Base-by-base conservation (phyloP, 169 alveolate species). In the Besnoitia besnoiti region DNA sequence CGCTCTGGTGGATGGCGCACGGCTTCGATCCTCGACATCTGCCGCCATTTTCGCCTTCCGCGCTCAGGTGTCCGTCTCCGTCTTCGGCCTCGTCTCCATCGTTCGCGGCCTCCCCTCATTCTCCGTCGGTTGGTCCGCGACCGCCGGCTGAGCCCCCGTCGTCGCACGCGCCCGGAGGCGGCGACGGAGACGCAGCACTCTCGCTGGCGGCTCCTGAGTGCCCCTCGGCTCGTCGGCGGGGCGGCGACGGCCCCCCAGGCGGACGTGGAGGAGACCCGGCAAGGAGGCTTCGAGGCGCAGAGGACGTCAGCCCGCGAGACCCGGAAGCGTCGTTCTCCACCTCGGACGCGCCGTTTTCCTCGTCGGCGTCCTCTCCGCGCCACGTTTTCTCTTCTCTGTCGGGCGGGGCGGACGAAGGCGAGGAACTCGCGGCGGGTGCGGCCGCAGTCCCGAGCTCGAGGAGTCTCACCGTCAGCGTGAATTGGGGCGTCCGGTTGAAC, bases 401-500 rank as follows among this genome's bases (percentile, higher is more conserved):
- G 12, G 8, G 46, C 14, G 82, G n/a, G 44, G 24, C n/a, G 67
- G 24, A 24, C 14, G 67, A 24, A 51, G 24, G 67, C 14, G 27
- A 37, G 46, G n/a, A 8, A 21, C 47, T 73, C 47, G 46, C 3
- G 44, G 46, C 47, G n/a, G 46, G 82, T n/a, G 46, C 39, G 82
- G n/a, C 47, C 27, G 82, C 14, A 42, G 82, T 73, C 16, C 46
- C 46, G 44, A 37, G 82, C 14, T 35, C 67, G 37, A 55, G 90
- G 21, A 61, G 91, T 16, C 50, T 92, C 44, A 84, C 92, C 35
- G 37, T 92, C 30, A 73, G 91, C 49, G 91, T 92, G 37, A 92
- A 92, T 42, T 92, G 94, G 94, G 94, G 94, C 33, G 67, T 92
- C 19, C 91, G 94, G n/a, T 84, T 92, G 44, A 37, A 51, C 42